phyloP scores from a whole-genome alignment of 2,329 filamentous ascomycete genomes.

The Aspergillus candidus region DNA sequence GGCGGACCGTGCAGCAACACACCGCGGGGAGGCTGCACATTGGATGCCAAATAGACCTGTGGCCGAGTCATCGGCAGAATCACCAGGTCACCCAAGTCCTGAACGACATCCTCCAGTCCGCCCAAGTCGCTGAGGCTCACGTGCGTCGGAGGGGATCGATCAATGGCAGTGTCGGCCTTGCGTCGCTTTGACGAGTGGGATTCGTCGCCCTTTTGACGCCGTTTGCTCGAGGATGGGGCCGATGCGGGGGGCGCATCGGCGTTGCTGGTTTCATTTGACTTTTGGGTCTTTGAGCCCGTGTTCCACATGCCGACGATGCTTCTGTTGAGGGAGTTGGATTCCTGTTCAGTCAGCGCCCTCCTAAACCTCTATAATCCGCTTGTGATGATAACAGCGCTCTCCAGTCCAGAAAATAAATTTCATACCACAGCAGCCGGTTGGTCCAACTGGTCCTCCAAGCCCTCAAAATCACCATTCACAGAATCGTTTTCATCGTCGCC shows the following conservation, averaged over 20 bases:
- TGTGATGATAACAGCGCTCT: not conserved
- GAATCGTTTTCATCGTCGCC: conserved; percentile 50
- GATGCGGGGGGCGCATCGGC: conserved; percentile 18
- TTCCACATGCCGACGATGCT: conserved; percentile 57
- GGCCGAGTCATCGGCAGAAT: conserved; percentile 66
- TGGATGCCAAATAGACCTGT: conserved; percentile 58
- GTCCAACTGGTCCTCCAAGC: conserved; percentile 38
- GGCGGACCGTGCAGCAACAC: conserved; percentile 77
- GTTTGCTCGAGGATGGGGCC: conserved; percentile 41
- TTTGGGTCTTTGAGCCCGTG: conserved; percentile 32
- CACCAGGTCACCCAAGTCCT: conserved; percentile 63
- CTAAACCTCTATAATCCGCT: not conserved
- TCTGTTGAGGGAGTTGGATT: conserved; percentile 60
- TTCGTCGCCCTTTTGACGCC: conserved; percentile 60
- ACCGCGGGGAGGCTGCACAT: conserved; percentile 65
- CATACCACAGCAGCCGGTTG: conserved; percentile 27
- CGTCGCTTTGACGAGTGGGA: conserved; percentile 57
- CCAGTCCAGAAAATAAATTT: not conserved
- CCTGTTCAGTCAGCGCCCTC: conserved; percentile 30
- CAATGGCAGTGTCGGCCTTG: conserved; percentile 52
- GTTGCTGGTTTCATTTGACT: conserved; percentile 22
- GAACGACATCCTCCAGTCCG: conserved; percentile 66
- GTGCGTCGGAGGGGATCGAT: conserved; percentile 60
- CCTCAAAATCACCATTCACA: conserved; percentile 47
- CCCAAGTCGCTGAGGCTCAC: conserved; percentile 67